phyloP scores from a whole-genome alignment of 345 rosid genomes.

The Trapa bicornis region DNA sequence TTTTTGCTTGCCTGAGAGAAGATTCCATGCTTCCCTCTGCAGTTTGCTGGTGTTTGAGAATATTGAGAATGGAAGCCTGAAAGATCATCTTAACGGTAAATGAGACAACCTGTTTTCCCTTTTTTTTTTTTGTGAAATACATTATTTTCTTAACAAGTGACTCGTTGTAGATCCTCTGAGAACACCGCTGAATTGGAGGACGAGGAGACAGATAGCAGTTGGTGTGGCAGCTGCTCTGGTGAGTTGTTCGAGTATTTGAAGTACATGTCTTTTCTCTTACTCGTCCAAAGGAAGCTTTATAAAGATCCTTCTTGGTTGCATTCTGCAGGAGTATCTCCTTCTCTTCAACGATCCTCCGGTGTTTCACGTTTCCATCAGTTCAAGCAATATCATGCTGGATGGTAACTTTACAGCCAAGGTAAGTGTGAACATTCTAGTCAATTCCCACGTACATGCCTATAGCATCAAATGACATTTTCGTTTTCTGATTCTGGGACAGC shows the following conservation, averaged over 20 bases:
- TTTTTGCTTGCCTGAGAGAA: neutral
- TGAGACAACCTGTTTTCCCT: slow-evolving; percentile 3
- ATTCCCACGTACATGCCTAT: neutral
- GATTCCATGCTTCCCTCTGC: slow-evolving; percentile 17
- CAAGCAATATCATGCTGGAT: slow-evolving; percentile 78
- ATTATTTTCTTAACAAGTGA: slow-evolving; percentile 2
- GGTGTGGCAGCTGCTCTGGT: slow-evolving; percentile 97
- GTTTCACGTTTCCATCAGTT: slow-evolving; percentile 59
- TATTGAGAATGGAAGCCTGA: slow-evolving; percentile 80
- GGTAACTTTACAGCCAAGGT: slow-evolving; percentile 83
- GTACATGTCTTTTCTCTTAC: neutral
- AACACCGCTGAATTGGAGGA: slow-evolving; percentile 86
- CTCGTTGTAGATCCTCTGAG: slow-evolving; percentile 69
- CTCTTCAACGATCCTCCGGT: slow-evolving; percentile 59
- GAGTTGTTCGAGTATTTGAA: slow-evolving; percentile 9
- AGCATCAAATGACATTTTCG: neutral
- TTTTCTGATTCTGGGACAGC: slow-evolving; percentile 21
- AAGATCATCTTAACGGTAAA: slow-evolving; percentile 78
- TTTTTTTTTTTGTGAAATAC: slow-evolving; percentile 6
- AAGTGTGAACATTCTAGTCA: neutral
- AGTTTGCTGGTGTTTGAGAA: slow-evolving; percentile 72
- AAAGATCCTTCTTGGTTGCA: neutral
- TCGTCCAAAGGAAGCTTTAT: neutral
- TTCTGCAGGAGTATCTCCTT: slow-evolving; percentile 71
- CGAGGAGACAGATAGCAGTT: slow-evolving; percentile 60